Percentiles rank a stretch among this genome's conserved stretches.
Evolutionary conservation across 1,284 basidiomycete genomes (phyloP).

Genomic region (Tilletia horrida): DNA sequence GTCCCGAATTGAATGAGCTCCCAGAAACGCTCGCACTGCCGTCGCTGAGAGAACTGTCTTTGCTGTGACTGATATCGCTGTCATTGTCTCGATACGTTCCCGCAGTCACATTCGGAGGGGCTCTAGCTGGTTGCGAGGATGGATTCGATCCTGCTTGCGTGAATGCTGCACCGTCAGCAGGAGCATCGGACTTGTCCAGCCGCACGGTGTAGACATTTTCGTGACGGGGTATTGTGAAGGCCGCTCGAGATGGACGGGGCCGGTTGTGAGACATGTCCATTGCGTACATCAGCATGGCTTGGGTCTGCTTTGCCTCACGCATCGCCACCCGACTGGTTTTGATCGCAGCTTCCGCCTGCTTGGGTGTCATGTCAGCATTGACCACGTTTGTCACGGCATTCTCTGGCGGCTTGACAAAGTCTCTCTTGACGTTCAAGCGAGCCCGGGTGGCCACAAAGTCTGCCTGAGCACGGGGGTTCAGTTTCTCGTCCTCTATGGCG

Average conservation of each 20-base stretch:
- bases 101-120: no score
- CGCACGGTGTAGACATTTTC: not conserved
- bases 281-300: conserved; percentile 12
- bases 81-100: no score
- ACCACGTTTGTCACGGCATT: conserved; percentile 11
- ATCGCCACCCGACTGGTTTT: conserved; percentile 1
- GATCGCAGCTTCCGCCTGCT: conserved; percentile 5
- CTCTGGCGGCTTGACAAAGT: conserved; percentile 6
- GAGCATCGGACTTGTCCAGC: no score
- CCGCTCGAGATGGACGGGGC: no score
- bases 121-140: no score
- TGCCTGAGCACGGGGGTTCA: not conserved
- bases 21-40: not conserved
- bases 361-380: conserved; percentile 3
- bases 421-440: not conserved
- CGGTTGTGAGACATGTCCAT: conserved; percentile 2
- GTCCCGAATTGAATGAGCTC: not conserved
- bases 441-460: not conserved
- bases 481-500: conserved; percentile 13
- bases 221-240: no score
- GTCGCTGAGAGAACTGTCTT: not conserved
- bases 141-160: no score
- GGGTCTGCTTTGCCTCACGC: conserved; percentile 14
- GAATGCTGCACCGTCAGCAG: no score
- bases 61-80: no score